Evolutionary conservation across 2,329 filamentous ascomycete genomes (phyloP).

Genomic region (Microcyclospora pomicola): DNA sequence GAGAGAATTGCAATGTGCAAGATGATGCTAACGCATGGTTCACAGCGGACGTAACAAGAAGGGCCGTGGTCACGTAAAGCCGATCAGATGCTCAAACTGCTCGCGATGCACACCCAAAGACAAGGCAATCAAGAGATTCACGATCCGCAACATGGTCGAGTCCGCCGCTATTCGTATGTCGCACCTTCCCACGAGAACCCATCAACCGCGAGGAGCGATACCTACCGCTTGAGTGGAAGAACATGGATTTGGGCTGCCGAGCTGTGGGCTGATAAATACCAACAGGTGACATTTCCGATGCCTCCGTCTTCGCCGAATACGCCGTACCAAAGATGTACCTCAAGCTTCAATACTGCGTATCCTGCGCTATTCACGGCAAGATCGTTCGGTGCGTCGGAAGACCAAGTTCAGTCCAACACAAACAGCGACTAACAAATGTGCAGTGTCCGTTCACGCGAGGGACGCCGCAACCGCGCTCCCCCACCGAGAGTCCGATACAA

Average conservation of each 20-base stretch:
- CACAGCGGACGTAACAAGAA: constrained; percentile 97
- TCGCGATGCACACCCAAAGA: constrained; percentile 84
- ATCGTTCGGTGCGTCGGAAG: constrained; percentile 84
- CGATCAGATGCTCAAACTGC: constrained; percentile 87
- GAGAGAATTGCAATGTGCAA: constrained; percentile 3
- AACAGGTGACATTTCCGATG: constrained; percentile 99
- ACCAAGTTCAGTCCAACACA: not conserved
- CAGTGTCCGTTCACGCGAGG: constrained; percentile 92
- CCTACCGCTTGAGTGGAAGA: not conserved
- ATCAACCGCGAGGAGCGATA: not conserved
- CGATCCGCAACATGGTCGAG: constrained; percentile 99
- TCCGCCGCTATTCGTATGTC: constrained; percentile 97
- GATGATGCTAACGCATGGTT: constrained; percentile 23
- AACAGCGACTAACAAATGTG: constrained; percentile 5
- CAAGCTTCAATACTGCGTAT: constrained; percentile 99
- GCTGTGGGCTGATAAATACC: constrained; percentile 1
- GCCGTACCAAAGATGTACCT: constrained; percentile 99
- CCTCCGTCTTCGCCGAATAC: constrained; percentile 98
- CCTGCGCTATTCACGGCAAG: constrained; percentile 99
- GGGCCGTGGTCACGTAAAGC: constrained; percentile 99
- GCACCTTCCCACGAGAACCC: constrained; percentile 5
- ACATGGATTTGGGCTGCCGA: constrained; percentile 3
- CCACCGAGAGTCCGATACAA: constrained; percentile 98
- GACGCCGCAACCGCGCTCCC: constrained; percentile 96
- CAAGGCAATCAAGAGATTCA: constrained; percentile 99